Percentiles rank a stretch among this genome's conserved stretches.
These are phyloP conservation scores for Marchantia paleacea DNA, from an alignment of 225 moss, liverwort and hornwort species.

Conservation along the genomic window DNA sequence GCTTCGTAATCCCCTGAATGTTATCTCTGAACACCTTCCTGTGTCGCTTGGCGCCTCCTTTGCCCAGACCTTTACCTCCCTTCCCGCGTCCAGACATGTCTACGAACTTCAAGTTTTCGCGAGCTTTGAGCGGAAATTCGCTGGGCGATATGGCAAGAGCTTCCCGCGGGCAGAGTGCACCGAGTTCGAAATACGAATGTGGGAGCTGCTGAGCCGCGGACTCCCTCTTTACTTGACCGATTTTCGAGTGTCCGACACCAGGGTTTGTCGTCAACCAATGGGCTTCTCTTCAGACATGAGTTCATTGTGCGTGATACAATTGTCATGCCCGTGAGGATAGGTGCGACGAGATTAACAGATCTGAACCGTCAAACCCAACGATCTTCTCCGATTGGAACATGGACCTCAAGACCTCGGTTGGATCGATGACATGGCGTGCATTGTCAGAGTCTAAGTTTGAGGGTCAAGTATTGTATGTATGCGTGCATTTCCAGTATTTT, in stretches of 20 bases:
- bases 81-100: conserved; percentile 27
- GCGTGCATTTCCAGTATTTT: too few relatives aligned
- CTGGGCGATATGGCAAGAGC: not conserved
- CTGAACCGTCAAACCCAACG: not conserved
- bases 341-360: not conserved
- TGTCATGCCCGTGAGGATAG: not conserved
- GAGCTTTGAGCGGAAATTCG: not conserved
- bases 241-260: not conserved
- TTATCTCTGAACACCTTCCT: conserved; percentile 34
- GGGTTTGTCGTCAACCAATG: not conserved
- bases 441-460: too few relatives aligned
- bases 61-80: conserved; percentile 29
- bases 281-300: not conserved
- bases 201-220: not conserved
- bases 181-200: not conserved
- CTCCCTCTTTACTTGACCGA: not conserved
- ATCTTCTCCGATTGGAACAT: not conserved
- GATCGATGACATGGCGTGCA: conserved; percentile 8
- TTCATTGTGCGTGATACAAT: not conserved
- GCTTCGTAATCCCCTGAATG: conserved; percentile 29
- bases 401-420: not conserved
- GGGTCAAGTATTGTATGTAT: too few relatives aligned
- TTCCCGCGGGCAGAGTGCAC: not conserved
- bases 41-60: conserved; percentile 30
- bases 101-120: not conserved